phyloP scores from a whole-genome alignment of 352 stramenopile genomes.

The Aphanomyces stellatus region DNA sequence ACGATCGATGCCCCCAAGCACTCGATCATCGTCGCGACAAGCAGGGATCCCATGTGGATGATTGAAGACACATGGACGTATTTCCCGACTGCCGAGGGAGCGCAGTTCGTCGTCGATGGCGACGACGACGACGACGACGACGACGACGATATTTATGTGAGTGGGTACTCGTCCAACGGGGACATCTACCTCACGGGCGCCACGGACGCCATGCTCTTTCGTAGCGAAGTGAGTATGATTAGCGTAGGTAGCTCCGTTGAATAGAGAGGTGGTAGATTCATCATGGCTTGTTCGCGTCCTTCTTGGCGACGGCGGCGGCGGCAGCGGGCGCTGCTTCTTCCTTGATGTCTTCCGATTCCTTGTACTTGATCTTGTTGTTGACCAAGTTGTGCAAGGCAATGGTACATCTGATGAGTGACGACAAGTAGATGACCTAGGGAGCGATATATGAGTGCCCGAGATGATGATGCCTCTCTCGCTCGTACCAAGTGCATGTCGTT shows the following conservation, averaged over 20 bases:
- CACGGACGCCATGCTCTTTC: not conserved
- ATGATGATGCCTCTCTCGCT: too few relatives aligned
- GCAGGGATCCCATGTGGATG: not conserved
- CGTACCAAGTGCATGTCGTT: conserved; percentile 99
- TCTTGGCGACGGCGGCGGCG: not conserved
- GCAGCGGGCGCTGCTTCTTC: not conserved
- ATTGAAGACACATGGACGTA: too few relatives aligned
- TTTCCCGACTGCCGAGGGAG: not conserved
- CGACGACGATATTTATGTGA: conserved; percentile 7
- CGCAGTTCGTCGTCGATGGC: not conserved
- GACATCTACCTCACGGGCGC: not conserved
- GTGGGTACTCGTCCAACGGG: not conserved
- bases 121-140: not conserved
- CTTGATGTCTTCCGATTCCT: conserved; percentile 59
- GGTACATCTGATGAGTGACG: conserved; percentile 94
- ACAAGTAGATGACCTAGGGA: conserved; percentile 93
- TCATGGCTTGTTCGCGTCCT: not conserved
- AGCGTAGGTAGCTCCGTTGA: not conserved
- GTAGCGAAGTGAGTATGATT: not conserved
- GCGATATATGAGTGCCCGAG: too few relatives aligned
- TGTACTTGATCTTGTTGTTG: conserved; percentile 99
- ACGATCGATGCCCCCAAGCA: not conserved
- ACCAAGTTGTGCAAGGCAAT: conserved; percentile 98
- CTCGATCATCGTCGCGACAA: not conserved
- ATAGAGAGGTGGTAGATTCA: not conserved